These are phyloP conservation scores for Cardiospermum halicacabum DNA, from an alignment of 345 rosid genomes.

Conservation along the genomic window DNA sequence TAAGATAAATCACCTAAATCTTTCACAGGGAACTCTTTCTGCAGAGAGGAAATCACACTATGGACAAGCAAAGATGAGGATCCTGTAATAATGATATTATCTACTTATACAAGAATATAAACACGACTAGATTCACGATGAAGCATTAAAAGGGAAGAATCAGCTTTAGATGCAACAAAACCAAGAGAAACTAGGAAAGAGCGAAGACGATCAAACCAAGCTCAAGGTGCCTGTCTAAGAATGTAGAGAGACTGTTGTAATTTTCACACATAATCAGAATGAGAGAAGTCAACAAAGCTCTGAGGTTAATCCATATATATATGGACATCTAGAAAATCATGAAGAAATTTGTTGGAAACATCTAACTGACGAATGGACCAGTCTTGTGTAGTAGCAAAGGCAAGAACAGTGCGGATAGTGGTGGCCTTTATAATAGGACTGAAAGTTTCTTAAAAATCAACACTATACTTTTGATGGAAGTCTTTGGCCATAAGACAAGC, in stretches of 20 bases:
- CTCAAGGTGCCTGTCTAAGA: background rate
- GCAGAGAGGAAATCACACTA: too few relatives aligned
- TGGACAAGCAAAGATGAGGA: too few relatives aligned
- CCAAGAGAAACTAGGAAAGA: background rate
- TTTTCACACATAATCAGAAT: background rate
- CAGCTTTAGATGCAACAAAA: background rate
- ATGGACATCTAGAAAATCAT: background rate
- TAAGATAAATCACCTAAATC: too few relatives aligned
- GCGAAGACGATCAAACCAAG: background rate
- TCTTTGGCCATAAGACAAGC: background rate
- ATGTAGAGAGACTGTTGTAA: background rate
- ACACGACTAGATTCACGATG: background rate
- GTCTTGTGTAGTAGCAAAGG: background rate
- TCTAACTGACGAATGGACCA: background rate
- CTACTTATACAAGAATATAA: too few relatives aligned
- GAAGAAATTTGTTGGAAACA: background rate
- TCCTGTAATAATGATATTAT: too few relatives aligned
- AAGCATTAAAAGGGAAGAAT: too few relatives aligned
- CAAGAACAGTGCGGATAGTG: too few relatives aligned
- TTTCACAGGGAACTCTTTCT: too few relatives aligned
- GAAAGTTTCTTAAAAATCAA: background rate
- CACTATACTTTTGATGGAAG: background rate
- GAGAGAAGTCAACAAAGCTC: background rate
- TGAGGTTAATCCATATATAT: background rate
- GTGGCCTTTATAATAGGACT: background rate